Evolutionary conservation across 495 filamentous ascomycete genomes (phyloP).

Genomic region (Pseudevernia furfuracea): DNA sequence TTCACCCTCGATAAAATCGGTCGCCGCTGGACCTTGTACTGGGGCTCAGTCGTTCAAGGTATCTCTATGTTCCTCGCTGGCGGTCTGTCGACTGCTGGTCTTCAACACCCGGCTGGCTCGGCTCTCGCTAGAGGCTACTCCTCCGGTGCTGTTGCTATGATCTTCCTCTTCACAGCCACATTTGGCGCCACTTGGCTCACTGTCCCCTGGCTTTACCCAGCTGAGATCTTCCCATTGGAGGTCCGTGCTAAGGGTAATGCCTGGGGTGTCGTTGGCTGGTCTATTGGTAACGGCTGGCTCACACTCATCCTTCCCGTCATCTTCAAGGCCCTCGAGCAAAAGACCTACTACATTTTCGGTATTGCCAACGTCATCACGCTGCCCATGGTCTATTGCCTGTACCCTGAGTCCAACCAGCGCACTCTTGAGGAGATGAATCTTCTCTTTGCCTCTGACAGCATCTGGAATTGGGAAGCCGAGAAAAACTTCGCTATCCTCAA

Average conservation of each 20-base stretch:
- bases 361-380: slow-evolving; percentile 55
- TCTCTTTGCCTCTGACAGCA: slow-evolving; percentile 51
- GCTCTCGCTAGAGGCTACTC: slow-evolving; percentile 46
- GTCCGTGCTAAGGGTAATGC: slow-evolving; percentile 63
- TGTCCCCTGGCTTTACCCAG: slow-evolving; percentile 63
- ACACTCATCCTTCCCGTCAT: slow-evolving; percentile 58
- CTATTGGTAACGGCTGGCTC: slow-evolving; percentile 62
- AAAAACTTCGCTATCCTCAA: slow-evolving; percentile 47
- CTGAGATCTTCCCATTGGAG: slow-evolving; percentile 64
- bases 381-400: slow-evolving; percentile 61
- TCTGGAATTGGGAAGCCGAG: slow-evolving; percentile 60
- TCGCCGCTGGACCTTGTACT: slow-evolving; percentile 51
- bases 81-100: slow-evolving; percentile 45
- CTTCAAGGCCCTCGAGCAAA: slow-evolving; percentile 54
- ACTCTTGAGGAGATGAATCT: slow-evolving; percentile 65
- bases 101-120: slow-evolving; percentile 34
- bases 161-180: slow-evolving; percentile 60
- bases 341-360: slow-evolving; percentile 61
- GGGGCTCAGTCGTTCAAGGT: slow-evolving; percentile 49
- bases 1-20: slow-evolving; percentile 53
- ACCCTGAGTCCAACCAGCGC: slow-evolving; percentile 61
- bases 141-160: slow-evolving; percentile 57
- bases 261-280: slow-evolving; percentile 70
- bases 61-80: slow-evolving; percentile 46
- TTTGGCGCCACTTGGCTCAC: slow-evolving; percentile 70